Conservation (phyloP, 345 rosid genomes). For the Passiflora organensis region DNA sequence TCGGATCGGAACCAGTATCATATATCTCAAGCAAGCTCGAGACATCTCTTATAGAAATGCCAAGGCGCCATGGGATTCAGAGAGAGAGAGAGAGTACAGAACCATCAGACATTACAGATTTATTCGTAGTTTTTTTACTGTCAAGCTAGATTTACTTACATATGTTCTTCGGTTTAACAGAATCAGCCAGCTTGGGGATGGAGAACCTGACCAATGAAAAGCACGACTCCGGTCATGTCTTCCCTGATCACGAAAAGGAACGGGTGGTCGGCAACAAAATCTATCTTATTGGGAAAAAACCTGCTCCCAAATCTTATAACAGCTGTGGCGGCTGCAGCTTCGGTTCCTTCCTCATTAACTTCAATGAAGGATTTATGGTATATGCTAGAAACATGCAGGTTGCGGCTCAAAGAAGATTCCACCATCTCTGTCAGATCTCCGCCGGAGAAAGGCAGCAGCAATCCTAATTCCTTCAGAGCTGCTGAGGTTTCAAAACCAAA, state of each 20-base stretch:
- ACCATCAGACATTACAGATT: neutral
- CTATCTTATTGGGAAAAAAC: conserved; percentile 13
- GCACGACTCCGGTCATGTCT: conserved; percentile 44
- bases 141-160: conserved; percentile 16
- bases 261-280: conserved; percentile 71
- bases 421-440: conserved; percentile 56
- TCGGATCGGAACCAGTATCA: too few species aligned
- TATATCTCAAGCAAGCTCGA: too few species aligned
- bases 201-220: conserved; percentile 52
- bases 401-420: conserved; percentile 36
- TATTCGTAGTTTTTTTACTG: neutral
- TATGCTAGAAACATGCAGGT: conserved; percentile 39
- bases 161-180: neutral
- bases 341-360: conserved; percentile 73
- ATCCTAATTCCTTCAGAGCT: conserved; percentile 43
- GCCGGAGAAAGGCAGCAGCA: conserved; percentile 43
- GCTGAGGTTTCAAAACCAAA: conserved; percentile 51
- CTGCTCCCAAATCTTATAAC: conserved; percentile 11
- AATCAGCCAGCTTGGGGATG: conserved; percentile 32
- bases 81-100: too few species aligned
- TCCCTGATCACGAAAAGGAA: conserved; percentile 58
- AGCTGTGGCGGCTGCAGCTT: conserved; percentile 63
- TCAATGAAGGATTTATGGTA: conserved; percentile 62
- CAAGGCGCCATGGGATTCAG: too few species aligned
- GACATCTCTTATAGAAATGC: too few species aligned